Conservation (phyloP, 768 basidiomycete genomes). For the Suillus clintonianus region DNA sequence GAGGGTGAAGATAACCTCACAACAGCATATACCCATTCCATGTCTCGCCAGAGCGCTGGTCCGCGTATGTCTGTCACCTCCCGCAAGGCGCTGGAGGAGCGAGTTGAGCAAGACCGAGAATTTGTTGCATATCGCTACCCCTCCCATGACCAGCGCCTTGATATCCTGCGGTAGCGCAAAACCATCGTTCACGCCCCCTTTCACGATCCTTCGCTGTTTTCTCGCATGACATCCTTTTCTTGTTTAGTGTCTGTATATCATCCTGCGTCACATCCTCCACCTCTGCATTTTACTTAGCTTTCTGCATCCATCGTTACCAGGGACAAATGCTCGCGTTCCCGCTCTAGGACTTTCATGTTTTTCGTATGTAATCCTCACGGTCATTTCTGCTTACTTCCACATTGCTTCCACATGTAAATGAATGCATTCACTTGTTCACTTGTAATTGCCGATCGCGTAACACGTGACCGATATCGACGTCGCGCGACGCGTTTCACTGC, state of each 20-base stretch:
- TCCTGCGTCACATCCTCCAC: constrained; percentile 14
- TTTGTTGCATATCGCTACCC: constrained; percentile 90
- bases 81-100: constrained; percentile 71
- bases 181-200: constrained; percentile 6
- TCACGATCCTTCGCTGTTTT: neutral
- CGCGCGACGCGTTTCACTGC: constrained; percentile 5
- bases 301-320: constrained; percentile 8
- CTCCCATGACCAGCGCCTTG: constrained; percentile 65
- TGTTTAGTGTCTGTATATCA: constrained; percentile 17
- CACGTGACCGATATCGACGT: constrained; percentile 18
- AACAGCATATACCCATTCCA: constrained; percentile 50
- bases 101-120: constrained; percentile 83
- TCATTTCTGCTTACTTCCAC: constrained; percentile 12
- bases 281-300: constrained; percentile 22
- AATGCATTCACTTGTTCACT: constrained; percentile 12
- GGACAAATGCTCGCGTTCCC: constrained; percentile 15
- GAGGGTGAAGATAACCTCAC: constrained; percentile 50
- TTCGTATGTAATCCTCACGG: constrained; percentile 10
- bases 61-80: constrained; percentile 66
- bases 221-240: constrained; percentile 9
- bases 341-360: constrained; percentile 27
- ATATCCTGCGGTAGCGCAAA: constrained; percentile 50
- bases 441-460: neutral
- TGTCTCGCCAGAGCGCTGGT: constrained; percentile 52
- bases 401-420: constrained; percentile 27